These are phyloP conservation scores for Xylariaceae sp. DNA, from an alignment of 2,329 filamentous ascomycete genomes.

Conservation along the genomic window DNA sequence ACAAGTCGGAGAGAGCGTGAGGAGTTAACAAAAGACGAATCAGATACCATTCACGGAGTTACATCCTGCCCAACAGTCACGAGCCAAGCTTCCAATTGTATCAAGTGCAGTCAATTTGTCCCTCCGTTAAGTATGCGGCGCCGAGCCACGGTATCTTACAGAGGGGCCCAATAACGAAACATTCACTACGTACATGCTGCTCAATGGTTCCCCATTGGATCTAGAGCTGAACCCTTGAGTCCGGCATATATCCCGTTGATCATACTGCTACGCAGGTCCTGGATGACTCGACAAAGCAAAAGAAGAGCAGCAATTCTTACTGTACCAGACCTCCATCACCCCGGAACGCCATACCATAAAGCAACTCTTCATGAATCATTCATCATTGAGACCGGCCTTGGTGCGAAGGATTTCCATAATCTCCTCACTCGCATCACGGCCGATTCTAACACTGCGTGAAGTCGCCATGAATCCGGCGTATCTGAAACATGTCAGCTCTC, in stretches of 20 bases:
- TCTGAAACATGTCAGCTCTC: neutral
- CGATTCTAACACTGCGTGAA: neutral
- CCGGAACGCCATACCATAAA: neutral
- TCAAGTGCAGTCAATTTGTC: too few species aligned
- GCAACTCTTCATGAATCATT: neutral
- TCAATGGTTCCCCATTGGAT: too few species aligned
- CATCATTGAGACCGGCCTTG: neutral
- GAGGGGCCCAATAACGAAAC: too few species aligned
- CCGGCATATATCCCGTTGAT: too few species aligned
- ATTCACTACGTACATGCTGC: too few species aligned
- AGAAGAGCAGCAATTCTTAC: neutral
- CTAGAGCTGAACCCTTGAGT: too few species aligned
- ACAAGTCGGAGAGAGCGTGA: neutral
- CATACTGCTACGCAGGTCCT: too few species aligned
- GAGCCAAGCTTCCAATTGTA: too few species aligned
- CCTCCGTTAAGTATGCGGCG: too few species aligned
- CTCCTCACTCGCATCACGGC: slow-evolving; percentile 4
- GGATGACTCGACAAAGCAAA: too few species aligned
- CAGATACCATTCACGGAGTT: neutral
- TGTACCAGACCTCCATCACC: neutral
- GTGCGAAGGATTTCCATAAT: slow-evolving; percentile 5
- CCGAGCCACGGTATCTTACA: too few species aligned
- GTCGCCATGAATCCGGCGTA: slow-evolving; percentile 8
- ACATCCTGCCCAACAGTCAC: too few species aligned
- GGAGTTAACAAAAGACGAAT: neutral